Conservation (phyloP, 495 filamentous ascomycete species). For the Lepidopterella palustris region DNA sequence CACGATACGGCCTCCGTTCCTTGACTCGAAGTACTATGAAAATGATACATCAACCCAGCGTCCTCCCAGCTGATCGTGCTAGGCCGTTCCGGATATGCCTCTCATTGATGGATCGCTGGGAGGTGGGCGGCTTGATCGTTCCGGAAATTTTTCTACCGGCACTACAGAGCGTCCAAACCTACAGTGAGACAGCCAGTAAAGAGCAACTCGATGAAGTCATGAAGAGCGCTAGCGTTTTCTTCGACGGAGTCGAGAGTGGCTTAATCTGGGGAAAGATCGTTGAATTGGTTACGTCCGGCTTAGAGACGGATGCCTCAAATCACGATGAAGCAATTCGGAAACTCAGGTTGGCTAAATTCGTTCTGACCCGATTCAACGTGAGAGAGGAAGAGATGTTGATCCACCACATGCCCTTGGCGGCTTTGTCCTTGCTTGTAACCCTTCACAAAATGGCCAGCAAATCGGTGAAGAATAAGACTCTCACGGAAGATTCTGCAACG, state of each 20-base stretch:
- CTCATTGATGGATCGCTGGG: constrained; percentile 96
- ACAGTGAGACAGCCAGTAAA: constrained; percentile 54
- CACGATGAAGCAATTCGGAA: constrained; percentile 46
- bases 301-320: constrained; percentile 41
- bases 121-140: constrained; percentile 84
- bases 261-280: constrained; percentile 84
- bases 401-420: constrained; percentile 71
- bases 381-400: constrained; percentile 93
- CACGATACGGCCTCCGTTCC: constrained; percentile 64
- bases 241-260: constrained; percentile 91
- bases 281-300: constrained; percentile 50
- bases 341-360: constrained; percentile 71
- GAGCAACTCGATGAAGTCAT: constrained; percentile 78
- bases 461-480: constrained; percentile 30
- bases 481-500: constrained; percentile 20
- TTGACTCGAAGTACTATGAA: constrained; percentile 67
- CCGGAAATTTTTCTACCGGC: constrained; percentile 81
- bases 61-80: constrained; percentile 62
- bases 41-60: constrained; percentile 58
- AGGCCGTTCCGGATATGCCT: constrained; percentile 84
- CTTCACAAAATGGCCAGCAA: constrained; percentile 34
- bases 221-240: constrained; percentile 88
- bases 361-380: constrained; percentile 83
- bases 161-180: constrained; percentile 68
- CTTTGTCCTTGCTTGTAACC: constrained; percentile 60